Conservation (phyloP, 2,329 filamentous ascomycete genomes). For the Thielaviopsis ethacetica region DNA sequence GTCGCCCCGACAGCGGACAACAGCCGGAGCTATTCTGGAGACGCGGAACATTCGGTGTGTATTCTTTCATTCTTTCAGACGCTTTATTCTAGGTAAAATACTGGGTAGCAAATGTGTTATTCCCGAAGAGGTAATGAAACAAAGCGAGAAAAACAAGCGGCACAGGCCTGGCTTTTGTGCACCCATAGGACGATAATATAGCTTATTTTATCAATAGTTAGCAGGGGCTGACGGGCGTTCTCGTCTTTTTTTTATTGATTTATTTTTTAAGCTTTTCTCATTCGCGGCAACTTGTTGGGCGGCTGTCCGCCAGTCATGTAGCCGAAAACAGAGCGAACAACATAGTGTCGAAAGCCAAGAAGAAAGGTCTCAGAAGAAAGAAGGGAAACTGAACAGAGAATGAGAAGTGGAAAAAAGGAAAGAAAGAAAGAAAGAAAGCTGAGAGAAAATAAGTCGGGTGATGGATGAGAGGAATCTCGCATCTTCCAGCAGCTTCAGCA, state of each 20-base stretch:
- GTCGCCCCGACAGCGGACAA: not conserved
- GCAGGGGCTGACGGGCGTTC: not conserved
- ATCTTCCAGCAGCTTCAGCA: no score
- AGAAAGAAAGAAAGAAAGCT: no score
- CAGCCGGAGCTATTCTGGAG: not conserved
- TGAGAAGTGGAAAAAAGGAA: no score
- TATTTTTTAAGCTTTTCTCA: no score
- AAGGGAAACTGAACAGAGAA: no score
- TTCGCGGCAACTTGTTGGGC: no score
- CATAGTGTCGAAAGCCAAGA: not conserved
- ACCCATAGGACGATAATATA: not conserved
- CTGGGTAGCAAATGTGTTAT: not conserved
- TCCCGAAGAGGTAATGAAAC: constrained; percentile 7
- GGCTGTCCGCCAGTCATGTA: not conserved
- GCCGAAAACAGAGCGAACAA: not conserved
- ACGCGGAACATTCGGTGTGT: not conserved
- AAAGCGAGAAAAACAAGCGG: not conserved
- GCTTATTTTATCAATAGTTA: not conserved
- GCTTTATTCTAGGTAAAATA: not conserved
- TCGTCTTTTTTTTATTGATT: no score
- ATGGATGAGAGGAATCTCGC: no score
- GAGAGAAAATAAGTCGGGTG: no score
- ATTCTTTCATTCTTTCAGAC: no score
- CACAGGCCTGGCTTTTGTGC: not conserved
- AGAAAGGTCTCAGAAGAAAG: no score